Evolutionary conservation across 2,329 filamentous ascomycete genomes (phyloP), one percentile per base, ranked within the genome.

Genomic region (Beauveria sp.): DNA sequence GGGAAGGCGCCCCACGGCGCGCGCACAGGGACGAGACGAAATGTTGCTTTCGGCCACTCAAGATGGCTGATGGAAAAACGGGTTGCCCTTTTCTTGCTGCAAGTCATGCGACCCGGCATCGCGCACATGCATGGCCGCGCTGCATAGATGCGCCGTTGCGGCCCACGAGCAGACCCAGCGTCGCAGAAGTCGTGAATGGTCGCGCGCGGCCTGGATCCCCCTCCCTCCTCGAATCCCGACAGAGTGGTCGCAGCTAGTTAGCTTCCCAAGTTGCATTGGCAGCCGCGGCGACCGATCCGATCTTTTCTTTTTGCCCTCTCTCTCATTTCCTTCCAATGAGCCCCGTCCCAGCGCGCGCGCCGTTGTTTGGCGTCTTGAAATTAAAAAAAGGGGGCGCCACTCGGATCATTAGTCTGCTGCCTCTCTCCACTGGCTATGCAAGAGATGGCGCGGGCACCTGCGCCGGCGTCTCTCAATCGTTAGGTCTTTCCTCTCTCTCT

Each of bases 181-280:
- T 18, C 47, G 30, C 26, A 34, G 14, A 26, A 34, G 26, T 46
- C 28, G 43, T 57, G 43, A 57, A 16, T 57, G 43, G 54, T 40
- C 14, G 30, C 30, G 28, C 28, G 30, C 30, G 30, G 28, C 30
- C 30, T 34, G 30, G 30, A 34, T 12, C 30, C 30, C 9, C 30
- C 10, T 14, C 30, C 1, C 30, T 34, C 30, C 1, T 8, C 43
- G 22, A 58, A 42, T 34, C 46, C 56, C 56, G 56, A 58, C 22
- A 51, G 46, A 40, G 30, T 51, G 56, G 56, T 49, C 20, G 55
- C 55, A 58, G 12, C 20, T 42, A 57, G 54, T 43, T 57, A 14
- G 4, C 38, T 24, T 22, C 51, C 51, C 22, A 45, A 46, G 55
- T 51, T 58, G 56, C 56, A 58, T 58, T 58, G 56, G 46, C 56